These are phyloP conservation scores for Auricularia sp. DNA, from an alignment of 768 basidiomycete genomes.

Conservation along the genomic window DNA sequence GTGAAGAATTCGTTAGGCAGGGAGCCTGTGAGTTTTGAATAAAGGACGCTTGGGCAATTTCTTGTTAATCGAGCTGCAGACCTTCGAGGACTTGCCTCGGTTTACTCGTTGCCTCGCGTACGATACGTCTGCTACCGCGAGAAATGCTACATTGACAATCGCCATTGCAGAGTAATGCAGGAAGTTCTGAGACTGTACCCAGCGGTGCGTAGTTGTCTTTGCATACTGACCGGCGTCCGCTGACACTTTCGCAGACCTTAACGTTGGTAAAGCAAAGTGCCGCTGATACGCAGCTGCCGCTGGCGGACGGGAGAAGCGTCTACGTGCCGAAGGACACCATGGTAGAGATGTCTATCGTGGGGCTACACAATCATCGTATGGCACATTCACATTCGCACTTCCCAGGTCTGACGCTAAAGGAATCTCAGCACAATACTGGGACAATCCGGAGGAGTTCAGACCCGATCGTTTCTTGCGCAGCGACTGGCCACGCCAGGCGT, in stretches of 20 bases:
- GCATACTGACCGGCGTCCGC: not conserved
- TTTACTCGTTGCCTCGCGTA: constrained; percentile 6
- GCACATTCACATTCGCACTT: not conserved
- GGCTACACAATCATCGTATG: constrained; percentile 6
- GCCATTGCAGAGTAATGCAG: constrained; percentile 19
- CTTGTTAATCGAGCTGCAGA: constrained; percentile 9
- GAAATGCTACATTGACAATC: constrained; percentile 7
- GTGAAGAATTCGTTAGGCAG: constrained; percentile 19
- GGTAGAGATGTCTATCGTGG: not conserved
- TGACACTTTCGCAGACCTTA: constrained; percentile 4
- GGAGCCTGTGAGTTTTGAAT: not conserved
- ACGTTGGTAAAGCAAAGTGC: constrained; percentile 18
- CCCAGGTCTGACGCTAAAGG: not conserved
- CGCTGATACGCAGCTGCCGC: constrained; percentile 15
- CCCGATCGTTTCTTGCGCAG: constrained; percentile 35
- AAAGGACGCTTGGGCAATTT: not conserved
- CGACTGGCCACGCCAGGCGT: constrained; percentile 46
- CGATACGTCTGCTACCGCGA: no score
- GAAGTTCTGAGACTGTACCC: constrained; percentile 41
- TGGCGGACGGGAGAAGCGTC: constrained; percentile 4
- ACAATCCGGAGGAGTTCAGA: constrained; percentile 38
- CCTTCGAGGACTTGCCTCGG: constrained; percentile 20
- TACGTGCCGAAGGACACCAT: not conserved
- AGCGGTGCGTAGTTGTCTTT: constrained; percentile 22
- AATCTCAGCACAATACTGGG: constrained; percentile 41